Evolutionary conservation across 2,329 filamentous ascomycete genomes (phyloP).

Genomic region (Aureobasidium vineae): DNA sequence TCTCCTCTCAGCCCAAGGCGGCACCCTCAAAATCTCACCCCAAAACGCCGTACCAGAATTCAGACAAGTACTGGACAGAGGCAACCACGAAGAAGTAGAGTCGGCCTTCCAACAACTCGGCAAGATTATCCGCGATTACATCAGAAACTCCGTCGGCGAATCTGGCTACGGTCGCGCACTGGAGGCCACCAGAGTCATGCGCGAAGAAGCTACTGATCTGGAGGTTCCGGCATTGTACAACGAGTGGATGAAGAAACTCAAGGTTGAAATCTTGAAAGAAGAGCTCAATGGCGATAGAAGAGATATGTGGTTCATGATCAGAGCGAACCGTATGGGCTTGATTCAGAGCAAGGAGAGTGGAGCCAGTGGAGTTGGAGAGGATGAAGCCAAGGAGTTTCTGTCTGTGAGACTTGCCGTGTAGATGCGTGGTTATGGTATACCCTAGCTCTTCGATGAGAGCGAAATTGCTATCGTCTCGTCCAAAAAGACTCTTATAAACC

Average conservation of each 20-base stretch:
- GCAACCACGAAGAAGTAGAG: constrained; percentile 21
- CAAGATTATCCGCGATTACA: constrained; percentile 64
- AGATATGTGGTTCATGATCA: constrained; percentile 78
- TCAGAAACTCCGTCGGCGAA: constrained; percentile 72
- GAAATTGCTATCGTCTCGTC: not conserved
- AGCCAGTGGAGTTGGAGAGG: constrained; percentile 63
- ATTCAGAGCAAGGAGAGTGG: constrained; percentile 65
- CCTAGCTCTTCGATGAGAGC: not conserved
- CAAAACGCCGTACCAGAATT: constrained; percentile 88
- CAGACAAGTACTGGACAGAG: constrained; percentile 66
- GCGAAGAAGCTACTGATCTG: constrained; percentile 70
- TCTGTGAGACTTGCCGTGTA: constrained; percentile 4
- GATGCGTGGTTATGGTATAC: not conserved
- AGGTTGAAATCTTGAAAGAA: constrained; percentile 66
- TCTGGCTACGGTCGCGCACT: constrained; percentile 69
- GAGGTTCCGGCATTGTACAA: constrained; percentile 80
- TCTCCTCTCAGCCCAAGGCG: constrained; percentile 58
- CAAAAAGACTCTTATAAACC: not conserved
- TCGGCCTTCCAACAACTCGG: constrained; percentile 70
- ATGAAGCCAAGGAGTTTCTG: constrained; percentile 59
- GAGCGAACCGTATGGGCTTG: constrained; percentile 66
- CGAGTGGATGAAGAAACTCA: constrained; percentile 66
- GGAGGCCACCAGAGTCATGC: constrained; percentile 74
- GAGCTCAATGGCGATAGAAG: constrained; percentile 72
- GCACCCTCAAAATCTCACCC: constrained; percentile 55